Evolutionary conservation across 148 eudicot species (phyloP).

Genomic region (Vaccinium darrowii): DNA sequence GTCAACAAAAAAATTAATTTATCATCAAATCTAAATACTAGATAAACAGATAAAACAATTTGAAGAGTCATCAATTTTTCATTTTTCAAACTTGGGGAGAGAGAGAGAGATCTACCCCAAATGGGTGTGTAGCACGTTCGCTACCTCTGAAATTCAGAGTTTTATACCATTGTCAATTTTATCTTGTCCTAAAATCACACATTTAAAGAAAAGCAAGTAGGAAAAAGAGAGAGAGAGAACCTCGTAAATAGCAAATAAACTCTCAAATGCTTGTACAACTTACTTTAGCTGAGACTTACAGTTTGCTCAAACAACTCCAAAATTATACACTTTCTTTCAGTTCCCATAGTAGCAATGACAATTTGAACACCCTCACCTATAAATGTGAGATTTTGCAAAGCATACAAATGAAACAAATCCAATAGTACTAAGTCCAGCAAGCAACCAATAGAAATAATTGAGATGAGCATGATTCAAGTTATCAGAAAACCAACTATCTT

Average conservation of each 20-base stretch:
- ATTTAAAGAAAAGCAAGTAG: too few relatives aligned
- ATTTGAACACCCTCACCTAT: neutral
- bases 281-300: neutral
- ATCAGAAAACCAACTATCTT: conserved; percentile 53
- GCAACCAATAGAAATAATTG: conserved; percentile 39
- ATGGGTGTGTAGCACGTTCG: too few relatives aligned
- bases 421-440: conserved; percentile 16
- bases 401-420: conserved; percentile 17
- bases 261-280: neutral
- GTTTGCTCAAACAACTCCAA: neutral
- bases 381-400: conserved; percentile 30
- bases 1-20: too few relatives aligned
- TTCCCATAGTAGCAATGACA: neutral
- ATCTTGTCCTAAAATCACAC: too few relatives aligned
- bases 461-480: conserved; percentile 55
- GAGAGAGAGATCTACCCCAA: too few relatives aligned
- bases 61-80: too few relatives aligned
- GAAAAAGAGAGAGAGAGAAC: too few relatives aligned
- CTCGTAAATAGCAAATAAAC: neutral
- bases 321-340: neutral
- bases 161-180: too few relatives aligned
- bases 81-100: too few relatives aligned
- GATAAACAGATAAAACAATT: too few relatives aligned
- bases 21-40: too few relatives aligned
- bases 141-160: too few relatives aligned